phyloP scores from a whole-genome alignment of 441 rosid species.

The Adansonia rubrostipa region DNA sequence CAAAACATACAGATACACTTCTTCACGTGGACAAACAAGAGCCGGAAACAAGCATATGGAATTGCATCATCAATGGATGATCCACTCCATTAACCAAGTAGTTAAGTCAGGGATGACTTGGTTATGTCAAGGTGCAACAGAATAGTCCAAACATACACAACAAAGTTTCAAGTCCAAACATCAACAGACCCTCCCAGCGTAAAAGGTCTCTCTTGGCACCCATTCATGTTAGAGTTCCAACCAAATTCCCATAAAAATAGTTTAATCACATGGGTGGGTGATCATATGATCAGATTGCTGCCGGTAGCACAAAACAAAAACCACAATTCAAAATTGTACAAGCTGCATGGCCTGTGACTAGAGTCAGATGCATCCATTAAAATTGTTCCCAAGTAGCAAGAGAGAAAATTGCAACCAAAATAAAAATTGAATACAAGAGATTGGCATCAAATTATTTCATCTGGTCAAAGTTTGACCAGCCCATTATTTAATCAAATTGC shows the following conservation, averaged over 20 bases:
- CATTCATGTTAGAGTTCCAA: not conserved
- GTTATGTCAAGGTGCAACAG: not conserved
- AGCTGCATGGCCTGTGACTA: not conserved
- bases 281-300: not conserved
- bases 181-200: not conserved
- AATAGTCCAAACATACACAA: not conserved
- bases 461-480: too few relatives aligned
- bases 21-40: not conserved
- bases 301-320: not conserved
- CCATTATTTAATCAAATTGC: not conserved
- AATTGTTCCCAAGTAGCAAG: not conserved
- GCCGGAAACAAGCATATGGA: not conserved
- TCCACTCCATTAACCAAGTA: not conserved
- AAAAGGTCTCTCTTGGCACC: not conserved
- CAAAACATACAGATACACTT: conserved; percentile 13
- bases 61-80: not conserved
- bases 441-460: not conserved
- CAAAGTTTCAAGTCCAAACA: conserved; percentile 14
- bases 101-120: not conserved
- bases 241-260: not conserved
- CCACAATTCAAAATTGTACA: not conserved
- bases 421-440: not conserved
- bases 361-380: not conserved
- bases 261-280: not conserved
- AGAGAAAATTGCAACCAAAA: not conserved